Base-by-base conservation (phyloP, 2,329 filamentous ascomycete species). In the Aspergillus sp. region DNA sequence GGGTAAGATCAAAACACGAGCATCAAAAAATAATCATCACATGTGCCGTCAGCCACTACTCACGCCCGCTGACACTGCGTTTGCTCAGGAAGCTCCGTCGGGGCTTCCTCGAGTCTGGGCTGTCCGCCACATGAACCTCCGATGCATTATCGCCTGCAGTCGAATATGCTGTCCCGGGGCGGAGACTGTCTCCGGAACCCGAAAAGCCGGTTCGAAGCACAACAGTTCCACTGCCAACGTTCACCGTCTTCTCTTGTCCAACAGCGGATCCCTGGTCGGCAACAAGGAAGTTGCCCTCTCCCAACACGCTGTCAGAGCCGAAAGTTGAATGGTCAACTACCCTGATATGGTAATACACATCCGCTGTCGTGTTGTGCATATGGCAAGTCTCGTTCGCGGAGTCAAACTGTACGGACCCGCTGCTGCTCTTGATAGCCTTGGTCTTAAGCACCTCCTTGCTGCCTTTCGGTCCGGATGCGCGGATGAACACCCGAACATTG, bases 231-330 rank as follows among this genome's bases (percentile, higher is more conserved):
- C 78, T 81, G 12, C 93, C 93, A 24, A 93, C 87, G 34, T 79
- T 83, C 52, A 99, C 76, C 41, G 85, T 80, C 79, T 93, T 95
- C 65, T 93, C 88, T 32, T 82, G 79, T 11, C 84, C 85, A 1
- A 81, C 78, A 2, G 85, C 84, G 2, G 81, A 84, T 8, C 83
- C 81, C 62, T 85, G 83, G 70, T 99, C 93, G 62, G 93, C 91
- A n/a, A 99, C 85, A 71, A 96, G 93, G 77, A 96, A 96, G n/a
- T 89, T 72, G 5, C 85, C 85, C 69, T 98, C 93, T 53, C 95
- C 95, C 0, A 99, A 82, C 58, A 88, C 85, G 55, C 93, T 88
- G 70, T 96, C 91, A 57, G 86, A 89, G 51, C 90, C 89, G 69
- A 98, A 93, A 1, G 87, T 90, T 67, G 89, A 85, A 69, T 96